Base-by-base conservation (phyloP, 2,329 filamentous ascomycete genomes). In the Trichoderma arundinaceum region DNA sequence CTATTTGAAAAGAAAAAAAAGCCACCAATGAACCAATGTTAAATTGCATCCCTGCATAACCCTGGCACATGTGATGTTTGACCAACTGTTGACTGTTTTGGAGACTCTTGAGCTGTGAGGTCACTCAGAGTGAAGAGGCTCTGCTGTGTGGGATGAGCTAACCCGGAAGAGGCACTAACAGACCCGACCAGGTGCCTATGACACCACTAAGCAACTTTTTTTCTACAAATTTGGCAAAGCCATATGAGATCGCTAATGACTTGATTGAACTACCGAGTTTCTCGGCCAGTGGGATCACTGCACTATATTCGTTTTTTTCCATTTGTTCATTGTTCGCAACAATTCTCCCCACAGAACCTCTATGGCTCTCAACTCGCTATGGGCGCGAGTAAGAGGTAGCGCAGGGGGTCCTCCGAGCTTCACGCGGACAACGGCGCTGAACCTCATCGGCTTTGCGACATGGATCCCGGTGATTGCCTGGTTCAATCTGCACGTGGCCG, bases 381-480 rank as follows among this genome's bases (percentile, higher is more conserved):
- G 79, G 80, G 67, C 74, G 19, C 76, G 76, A 68, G 33, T 76
- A 12, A 53, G 60, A 63, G 49, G 60, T 17, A 66, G 68, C 56
- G 67, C 68, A 39, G 32, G 38, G 49, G 68, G 70, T 32, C 71
- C 69, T 39, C 69, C 69, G 9, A 69, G 74, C 56, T n/a, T 71
- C 7, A 64, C 72, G 15, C 68, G 68, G 68, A 75, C 69, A 70
- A 82, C 82, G 65, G 75, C 79, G 9, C 79, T 78, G 68, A 81
- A 81, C 66, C 77, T 86, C 56, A 75, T 87, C 69, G 80, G 81
- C 56, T 79, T 87, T 67, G 82, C 83, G 59, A 84, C 86, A 28
- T 90, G 88, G 85, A 76, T 90, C 28, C 88, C 88, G 1, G 83
- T 86, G 13, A 77, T 86, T 56, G 82, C 88, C 66, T 86, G 84